These are phyloP conservation scores for Neostapfia colusana DNA, from an alignment of 176 grass and related monocot genomes.

Conservation along the genomic window DNA sequence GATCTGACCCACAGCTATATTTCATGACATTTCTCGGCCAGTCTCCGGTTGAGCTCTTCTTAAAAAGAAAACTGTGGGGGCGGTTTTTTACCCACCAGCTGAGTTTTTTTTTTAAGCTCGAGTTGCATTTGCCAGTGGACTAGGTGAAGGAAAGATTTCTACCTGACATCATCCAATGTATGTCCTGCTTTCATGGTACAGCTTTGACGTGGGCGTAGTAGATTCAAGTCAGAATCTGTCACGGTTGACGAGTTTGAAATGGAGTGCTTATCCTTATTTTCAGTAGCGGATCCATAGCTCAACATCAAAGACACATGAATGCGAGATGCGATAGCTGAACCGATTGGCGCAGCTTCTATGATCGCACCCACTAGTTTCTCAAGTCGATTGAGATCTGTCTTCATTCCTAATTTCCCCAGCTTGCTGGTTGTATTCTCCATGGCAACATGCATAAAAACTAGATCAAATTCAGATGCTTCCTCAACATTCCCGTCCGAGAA, in stretches of 20 bases:
- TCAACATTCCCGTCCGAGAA: constrained; percentile 55
- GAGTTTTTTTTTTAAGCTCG: too few relatives aligned
- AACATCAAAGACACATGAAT: constrained; percentile 68
- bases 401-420: constrained; percentile 48
- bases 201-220: constrained; percentile 79
- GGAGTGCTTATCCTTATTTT: constrained; percentile 40
- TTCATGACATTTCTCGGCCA: too few relatives aligned
- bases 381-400: constrained; percentile 57
- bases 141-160: neutral
- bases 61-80: too few relatives aligned
- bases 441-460: constrained; percentile 69
- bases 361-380: constrained; percentile 64
- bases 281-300: constrained; percentile 69
- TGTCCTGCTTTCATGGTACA: constrained; percentile 83
- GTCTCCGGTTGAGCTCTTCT: too few relatives aligned
- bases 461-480: constrained; percentile 72
- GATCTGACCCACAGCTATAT: too few relatives aligned
- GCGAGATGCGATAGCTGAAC: constrained; percentile 55
- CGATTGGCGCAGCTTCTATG: constrained; percentile 51
- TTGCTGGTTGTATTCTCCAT: constrained; percentile 52
- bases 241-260: constrained; percentile 36
- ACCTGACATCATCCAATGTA: constrained; percentile 74
- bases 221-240: constrained; percentile 66
- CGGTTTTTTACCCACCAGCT: too few relatives aligned
- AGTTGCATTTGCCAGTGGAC: constrained; percentile 1